Percentiles rank a stretch among this genome's conserved stretches.
phyloP scores from a whole-genome alignment of 2,329 filamentous ascomycete genomes.

The Curvularia sp. region DNA sequence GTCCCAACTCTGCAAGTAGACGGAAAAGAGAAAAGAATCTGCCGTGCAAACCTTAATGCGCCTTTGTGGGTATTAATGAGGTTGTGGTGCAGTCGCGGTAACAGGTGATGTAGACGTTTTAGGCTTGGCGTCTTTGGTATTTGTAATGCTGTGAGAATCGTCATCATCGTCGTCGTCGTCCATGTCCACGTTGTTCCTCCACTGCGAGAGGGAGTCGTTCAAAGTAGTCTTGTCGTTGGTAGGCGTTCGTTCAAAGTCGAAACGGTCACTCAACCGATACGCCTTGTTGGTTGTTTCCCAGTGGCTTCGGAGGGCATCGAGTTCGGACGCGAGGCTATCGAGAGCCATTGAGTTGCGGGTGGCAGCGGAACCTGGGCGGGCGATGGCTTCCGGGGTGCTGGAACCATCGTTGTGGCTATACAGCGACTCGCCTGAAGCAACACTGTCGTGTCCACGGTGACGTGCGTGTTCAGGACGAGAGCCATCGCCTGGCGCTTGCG shows the following conservation, averaged over 20 bases:
- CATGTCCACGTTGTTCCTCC: conserved; percentile 43
- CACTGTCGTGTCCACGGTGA: conserved; percentile 62
- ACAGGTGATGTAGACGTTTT: conserved; percentile 5
- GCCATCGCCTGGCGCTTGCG: conserved; percentile 52
- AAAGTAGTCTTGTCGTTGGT: conserved; percentile 45
- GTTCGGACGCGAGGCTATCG: conserved; percentile 88
- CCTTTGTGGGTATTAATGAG: conserved; percentile 6
- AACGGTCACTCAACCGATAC: conserved; percentile 87
- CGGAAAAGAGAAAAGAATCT: not conserved
- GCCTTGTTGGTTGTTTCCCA: conserved; percentile 98
- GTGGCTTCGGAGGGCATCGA: conserved; percentile 86
- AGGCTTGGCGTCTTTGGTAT: conserved; percentile 9
- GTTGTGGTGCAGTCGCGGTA: conserved; percentile 7
- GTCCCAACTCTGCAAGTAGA: conserved; percentile 8
- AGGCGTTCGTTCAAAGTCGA: conserved; percentile 75
- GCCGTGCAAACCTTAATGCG: not conserved
- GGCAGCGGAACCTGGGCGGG: conserved; percentile 37
- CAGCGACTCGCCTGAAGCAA: conserved; percentile 64
- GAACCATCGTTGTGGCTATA: conserved; percentile 53
- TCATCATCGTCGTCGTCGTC: conserved; percentile 40
- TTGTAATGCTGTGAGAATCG: conserved; percentile 13
- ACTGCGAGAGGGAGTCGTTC: conserved; percentile 45
- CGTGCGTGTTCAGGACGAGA: conserved; percentile 42
- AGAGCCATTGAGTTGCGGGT: conserved; percentile 72
- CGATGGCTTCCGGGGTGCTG: conserved; percentile 41